Evolutionary conservation across 345 rosid species (phyloP), one percentile per base, ranked within the genome.

Genomic region (Moringa oleifera): DNA sequence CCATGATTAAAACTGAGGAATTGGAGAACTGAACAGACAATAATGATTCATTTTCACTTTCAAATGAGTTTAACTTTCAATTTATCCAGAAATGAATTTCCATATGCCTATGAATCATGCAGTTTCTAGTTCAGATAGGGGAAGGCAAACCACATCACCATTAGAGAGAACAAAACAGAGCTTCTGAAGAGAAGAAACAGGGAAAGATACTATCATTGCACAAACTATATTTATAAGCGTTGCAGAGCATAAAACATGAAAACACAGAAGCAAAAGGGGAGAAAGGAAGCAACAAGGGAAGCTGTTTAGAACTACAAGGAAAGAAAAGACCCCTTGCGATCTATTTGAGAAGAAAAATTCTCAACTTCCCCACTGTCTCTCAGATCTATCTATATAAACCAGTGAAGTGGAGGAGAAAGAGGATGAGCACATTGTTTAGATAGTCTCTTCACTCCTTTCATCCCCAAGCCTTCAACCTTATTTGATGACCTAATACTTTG

Each of bases 401-500:
- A 64, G 49, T 68, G 64, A 77, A 62, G 71, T 57, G 71, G 86
- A 78, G 85, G 85, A 74, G 88, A 86, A 85, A 94, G 97, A 88
- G 99, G 99, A 94, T 90, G 97, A 94, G 96, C 97, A 86, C 93
- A 74, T 55, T 25, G 59, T 66, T 63, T 63, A 36, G 7, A 69
- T 28, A 20, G 87, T 88, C 95, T 81, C 91, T 83, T 88, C 95
- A 23, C 91, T 77, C 85, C 81, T 85, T 85, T 81, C 90, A 13
- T 71, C 83, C 88, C 71, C 78, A 72, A 22, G 64, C 21, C 70
- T 74, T 8, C n/a, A n/a, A 24, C 37, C 74, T 74, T 77, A 79
- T 79, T 77, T 68, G 1, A n/a, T n/a, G 1, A 63, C 59, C 77
- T 73, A 71, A 59, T 58, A 63, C 71, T 55, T 67, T 71, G 81